Evolutionary conservation across 2,329 filamentous ascomycete genomes (phyloP).

Genomic region (Aspergillus sp.): DNA sequence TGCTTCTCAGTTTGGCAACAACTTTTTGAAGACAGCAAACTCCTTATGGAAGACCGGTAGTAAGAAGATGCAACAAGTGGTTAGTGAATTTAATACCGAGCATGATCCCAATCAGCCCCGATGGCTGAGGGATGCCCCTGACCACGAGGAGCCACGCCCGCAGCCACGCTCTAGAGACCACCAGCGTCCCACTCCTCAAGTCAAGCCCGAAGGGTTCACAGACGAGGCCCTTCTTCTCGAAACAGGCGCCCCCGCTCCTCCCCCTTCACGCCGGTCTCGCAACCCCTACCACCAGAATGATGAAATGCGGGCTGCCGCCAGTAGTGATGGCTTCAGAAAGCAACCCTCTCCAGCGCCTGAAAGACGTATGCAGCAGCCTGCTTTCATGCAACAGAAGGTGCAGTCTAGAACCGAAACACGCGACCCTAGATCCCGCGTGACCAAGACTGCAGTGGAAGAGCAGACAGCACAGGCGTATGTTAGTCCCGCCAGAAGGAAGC

Average conservation of each 20-base stretch:
- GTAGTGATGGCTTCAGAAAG: conserved; percentile 14
- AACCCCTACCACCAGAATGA: conserved; percentile 21
- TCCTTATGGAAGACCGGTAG: conserved; percentile 92
- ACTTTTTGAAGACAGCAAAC: conserved; percentile 87
- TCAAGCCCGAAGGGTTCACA: conserved; percentile 40
- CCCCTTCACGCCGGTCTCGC: conserved; percentile 18
- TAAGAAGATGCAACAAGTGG: conserved; percentile 87
- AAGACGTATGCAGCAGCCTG: conserved; percentile 29
- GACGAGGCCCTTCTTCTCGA: conserved; percentile 51
- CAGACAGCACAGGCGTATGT: conserved; percentile 80
- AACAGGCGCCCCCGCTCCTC: conserved; percentile 20
- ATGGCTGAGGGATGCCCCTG: conserved; percentile 79
- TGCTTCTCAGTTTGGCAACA: conserved; percentile 77
- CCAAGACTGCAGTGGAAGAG: conserved; percentile 70
- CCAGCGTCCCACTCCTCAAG: conserved; percentile 15
- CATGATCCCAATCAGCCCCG: conserved; percentile 77
- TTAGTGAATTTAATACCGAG: conserved; percentile 75
- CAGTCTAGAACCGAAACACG: conserved; percentile 33
- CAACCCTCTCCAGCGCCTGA: conserved; percentile 18
- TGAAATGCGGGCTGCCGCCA: conserved; percentile 13
- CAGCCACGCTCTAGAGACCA: conserved; percentile 12
- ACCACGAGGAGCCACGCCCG: conserved; percentile 16
- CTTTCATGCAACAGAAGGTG: conserved; percentile 53
- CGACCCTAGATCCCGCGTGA: conserved; percentile 60
- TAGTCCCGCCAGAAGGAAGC: conserved; percentile 75